Evolutionary conservation across 768 basidiomycete species (phyloP).

Genomic region (Serendipita sp.): DNA sequence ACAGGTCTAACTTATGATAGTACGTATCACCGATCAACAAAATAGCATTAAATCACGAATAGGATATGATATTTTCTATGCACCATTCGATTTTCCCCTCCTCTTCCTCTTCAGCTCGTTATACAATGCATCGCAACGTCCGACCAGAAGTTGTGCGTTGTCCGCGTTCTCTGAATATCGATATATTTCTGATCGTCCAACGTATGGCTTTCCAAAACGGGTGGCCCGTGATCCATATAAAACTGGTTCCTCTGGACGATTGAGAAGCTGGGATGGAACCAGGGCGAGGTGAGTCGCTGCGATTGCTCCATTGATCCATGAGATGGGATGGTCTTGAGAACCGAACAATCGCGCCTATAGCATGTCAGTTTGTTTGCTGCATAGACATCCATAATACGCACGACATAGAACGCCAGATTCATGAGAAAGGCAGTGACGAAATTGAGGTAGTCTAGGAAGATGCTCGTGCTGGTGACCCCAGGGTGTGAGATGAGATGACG

Average conservation of each 20-base stretch:
- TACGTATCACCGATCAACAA: no score
- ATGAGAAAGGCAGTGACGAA: not conserved
- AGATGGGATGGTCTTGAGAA: constrained; percentile 50
- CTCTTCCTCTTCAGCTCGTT: no score
- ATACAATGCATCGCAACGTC: constrained; percentile 41
- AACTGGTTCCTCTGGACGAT: constrained; percentile 11
- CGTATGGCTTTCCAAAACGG: constrained; percentile 37
- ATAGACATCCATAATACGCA: not conserved
- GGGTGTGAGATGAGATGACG: constrained; percentile 56
- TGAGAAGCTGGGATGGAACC: constrained; percentile 35
- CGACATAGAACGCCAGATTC: not conserved
- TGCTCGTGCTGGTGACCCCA: constrained; percentile 50
- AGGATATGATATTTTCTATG: no score
- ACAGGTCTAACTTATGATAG: no score
- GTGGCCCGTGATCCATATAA: constrained; percentile 34
- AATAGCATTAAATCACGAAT: no score
- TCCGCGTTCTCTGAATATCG: constrained; percentile 35
- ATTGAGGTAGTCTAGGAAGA: constrained; percentile 18
- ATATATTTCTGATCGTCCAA: constrained; percentile 33
- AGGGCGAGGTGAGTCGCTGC: constrained; percentile 52
- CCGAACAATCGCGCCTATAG: constrained; percentile 50
- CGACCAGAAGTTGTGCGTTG: constrained; percentile 33
- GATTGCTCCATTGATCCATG: constrained; percentile 46
- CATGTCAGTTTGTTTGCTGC: not conserved
- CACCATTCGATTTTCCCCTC: no score